Base-by-base conservation (phyloP, 2,329 filamentous ascomycete genomes). In the Xylaria sp. region DNA sequence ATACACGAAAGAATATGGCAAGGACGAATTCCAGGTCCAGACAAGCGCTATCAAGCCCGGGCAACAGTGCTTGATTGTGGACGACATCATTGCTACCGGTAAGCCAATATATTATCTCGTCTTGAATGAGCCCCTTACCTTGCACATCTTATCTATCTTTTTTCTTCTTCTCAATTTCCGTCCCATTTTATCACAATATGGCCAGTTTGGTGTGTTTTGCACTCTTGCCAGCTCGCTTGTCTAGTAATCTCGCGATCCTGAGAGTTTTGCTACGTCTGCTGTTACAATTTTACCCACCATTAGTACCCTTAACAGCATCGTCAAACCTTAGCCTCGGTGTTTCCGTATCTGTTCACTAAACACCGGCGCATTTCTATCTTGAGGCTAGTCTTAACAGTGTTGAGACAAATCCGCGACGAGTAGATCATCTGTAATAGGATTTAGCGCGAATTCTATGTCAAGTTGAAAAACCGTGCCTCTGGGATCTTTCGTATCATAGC, bases 31-130 rank as follows among this genome's bases (percentile, higher is more conserved):
- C 85, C 93, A 98, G 86, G 97, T 99, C 85, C 96, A 99, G 85
- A 85, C 88, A 73, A 94, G 92, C 81, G 91, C 91, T 53, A 90
- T 99, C 77, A 90, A 92, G 83, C 86, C 89, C 60, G 94, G 94
- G 42, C 93, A 97, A 84, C 94, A 91, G 81, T 95, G 97, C 66
- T 84, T 99, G 70, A 88, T 99, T 73, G 94, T 99, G 36, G 96
- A 99, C 81, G 96, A 99, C 80, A 97, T 99, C 78, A 98, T 99
- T 83, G 96, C 96, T 65, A 99, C 96, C 72, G 95, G 95, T 97
- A 85, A 81, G 91, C 83, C 59, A 48, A 61, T 63, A 55, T 55
- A 57, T 63, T 21, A 50, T 65, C 50, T 69, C 60, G 54, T 56
- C 65, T 57, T 51, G 14, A 48, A 57, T 53, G n/a, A 30, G 8